Evolutionary conservation across 306 rosid species (phyloP).

Genomic region (Vicia faba): DNA sequence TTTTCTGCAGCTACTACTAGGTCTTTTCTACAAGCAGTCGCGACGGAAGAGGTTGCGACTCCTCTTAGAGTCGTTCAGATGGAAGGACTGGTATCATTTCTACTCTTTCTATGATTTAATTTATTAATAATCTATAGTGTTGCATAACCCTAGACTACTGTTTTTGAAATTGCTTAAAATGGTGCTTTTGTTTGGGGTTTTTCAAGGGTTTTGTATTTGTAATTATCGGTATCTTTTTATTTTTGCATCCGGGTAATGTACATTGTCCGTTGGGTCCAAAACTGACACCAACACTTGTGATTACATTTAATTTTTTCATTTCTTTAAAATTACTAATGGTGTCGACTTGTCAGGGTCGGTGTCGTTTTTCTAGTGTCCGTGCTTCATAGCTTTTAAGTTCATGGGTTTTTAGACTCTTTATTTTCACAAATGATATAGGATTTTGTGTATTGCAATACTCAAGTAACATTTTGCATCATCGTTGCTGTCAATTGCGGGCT

Average conservation of each 20-base stretch:
- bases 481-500: not conserved
- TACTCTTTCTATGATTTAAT: not conserved
- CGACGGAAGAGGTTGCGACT: slow-evolving; percentile 84
- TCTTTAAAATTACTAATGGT: too few species aligned
- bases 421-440: not conserved
- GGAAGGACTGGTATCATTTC: slow-evolving; percentile 75
- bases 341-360: too few species aligned
- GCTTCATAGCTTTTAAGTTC: not conserved
- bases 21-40: slow-evolving; percentile 88
- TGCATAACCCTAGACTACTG: not conserved
- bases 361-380: too few species aligned
- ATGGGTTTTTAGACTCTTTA: not conserved
- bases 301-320: too few species aligned
- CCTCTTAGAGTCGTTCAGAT: slow-evolving; percentile 95
- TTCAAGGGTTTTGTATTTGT: slow-evolving; percentile 1
- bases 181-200: slow-evolving; percentile 10
- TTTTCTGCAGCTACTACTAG: slow-evolving; percentile 59
- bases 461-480: not conserved
- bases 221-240: slow-evolving; percentile 13
- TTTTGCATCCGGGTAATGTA: slow-evolving; percentile 2
- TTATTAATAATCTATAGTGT: not conserved
- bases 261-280: too few species aligned
- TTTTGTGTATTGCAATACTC: not conserved
- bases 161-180: not conserved
- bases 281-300: too few species aligned